Evolutionary conservation across 257 asterid genomes (phyloP).

Genomic region (Fraxinus excelsior): DNA sequence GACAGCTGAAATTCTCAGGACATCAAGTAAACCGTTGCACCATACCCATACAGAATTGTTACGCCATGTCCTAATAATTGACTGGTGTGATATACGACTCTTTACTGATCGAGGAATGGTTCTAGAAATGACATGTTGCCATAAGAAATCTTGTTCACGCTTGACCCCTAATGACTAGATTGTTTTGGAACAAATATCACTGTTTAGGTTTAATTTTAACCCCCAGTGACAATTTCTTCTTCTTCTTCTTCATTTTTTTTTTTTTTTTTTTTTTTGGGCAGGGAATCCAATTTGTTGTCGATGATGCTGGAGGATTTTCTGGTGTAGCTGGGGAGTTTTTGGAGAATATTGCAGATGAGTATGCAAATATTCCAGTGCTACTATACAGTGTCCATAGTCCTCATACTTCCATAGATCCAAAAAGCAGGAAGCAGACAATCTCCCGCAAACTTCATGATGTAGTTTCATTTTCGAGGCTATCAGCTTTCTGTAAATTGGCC

Average conservation of each 20-base stretch:
- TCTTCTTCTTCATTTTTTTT: background rate
- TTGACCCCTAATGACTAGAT: background rate
- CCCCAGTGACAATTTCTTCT: background rate
- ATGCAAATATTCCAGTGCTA: conserved; percentile 76
- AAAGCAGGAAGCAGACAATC: conserved; percentile 53
- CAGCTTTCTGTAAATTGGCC: conserved; percentile 70
- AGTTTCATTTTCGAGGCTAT: conserved; percentile 74
- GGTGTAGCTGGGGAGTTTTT: conserved; percentile 80
- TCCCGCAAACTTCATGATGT: conserved; percentile 76
- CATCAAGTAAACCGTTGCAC: background rate
- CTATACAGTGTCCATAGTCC: conserved; percentile 72
- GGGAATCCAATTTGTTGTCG: conserved; percentile 89
- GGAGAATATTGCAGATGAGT: conserved; percentile 90
- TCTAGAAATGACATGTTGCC: background rate
- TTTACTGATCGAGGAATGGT: background rate
- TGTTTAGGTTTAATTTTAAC: background rate
- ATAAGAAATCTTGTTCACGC: background rate
- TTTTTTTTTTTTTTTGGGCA: conserved; percentile 21
- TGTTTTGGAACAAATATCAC: background rate
- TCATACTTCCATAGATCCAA: conserved; percentile 35
- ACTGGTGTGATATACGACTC: background rate
- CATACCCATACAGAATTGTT: too few relatives aligned
- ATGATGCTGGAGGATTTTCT: conserved; percentile 89
- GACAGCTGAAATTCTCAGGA: background rate
- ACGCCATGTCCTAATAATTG: too few relatives aligned